phyloP scores from a whole-genome alignment of 2,329 filamentous ascomycete species.

The Beauveria pseudobassiana region DNA sequence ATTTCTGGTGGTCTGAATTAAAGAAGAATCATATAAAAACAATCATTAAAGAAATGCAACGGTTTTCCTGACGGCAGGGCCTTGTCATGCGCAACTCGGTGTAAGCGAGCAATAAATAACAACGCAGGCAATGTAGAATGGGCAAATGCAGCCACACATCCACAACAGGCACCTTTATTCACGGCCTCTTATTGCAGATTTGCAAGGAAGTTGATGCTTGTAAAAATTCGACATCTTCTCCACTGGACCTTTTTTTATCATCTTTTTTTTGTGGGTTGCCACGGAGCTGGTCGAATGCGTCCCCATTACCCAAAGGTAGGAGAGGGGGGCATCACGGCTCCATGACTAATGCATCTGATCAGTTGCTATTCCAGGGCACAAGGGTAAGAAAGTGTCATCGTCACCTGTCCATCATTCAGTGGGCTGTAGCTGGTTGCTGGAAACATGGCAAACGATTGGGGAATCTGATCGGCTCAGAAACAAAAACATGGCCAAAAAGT shows the following conservation, averaged over 20 bases:
- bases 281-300: too few relatives aligned
- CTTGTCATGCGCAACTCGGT: not conserved
- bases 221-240: too few relatives aligned
- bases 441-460: not conserved
- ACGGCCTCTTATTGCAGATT: not conserved
- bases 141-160: not conserved
- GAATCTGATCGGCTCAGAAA: too few relatives aligned
- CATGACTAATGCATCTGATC: not conserved
- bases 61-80: too few relatives aligned
- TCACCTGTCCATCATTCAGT: not conserved
- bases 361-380: not conserved
- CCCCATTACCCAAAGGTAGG: too few relatives aligned
- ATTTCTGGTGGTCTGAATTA: not conserved
- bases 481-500: not conserved
- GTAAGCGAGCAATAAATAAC: not conserved
- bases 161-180: not conserved
- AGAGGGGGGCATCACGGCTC: too few relatives aligned
- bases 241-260: too few relatives aligned
- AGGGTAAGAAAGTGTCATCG: too few relatives aligned
- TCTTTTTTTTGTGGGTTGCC: too few relatives aligned
- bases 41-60: not conserved
- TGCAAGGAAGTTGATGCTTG: not conserved
- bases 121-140: not conserved
- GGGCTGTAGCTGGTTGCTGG: too few relatives aligned
- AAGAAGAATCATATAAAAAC: not conserved